These are phyloP conservation scores for Avena atlantica DNA, from an alignment of 176 grass and related monocot genomes.

Conservation along the genomic window DNA sequence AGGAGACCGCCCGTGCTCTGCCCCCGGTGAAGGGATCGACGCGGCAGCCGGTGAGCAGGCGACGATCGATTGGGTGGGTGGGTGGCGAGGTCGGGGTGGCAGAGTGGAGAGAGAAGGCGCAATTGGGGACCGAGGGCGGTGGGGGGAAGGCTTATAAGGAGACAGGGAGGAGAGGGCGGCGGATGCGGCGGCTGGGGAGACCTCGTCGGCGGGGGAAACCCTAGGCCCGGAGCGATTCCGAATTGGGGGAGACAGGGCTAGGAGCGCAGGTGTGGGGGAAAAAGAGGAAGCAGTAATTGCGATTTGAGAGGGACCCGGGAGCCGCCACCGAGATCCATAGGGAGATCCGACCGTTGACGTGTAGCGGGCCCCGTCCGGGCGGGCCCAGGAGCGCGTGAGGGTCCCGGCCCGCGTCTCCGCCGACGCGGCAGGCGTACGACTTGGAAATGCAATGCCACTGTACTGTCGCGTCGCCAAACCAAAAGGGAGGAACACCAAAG, in stretches of 20 bases:
- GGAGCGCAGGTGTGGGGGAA: background rate
- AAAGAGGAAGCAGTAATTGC: background rate
- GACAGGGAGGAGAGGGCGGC: background rate
- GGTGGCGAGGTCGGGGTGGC: background rate
- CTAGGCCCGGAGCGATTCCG: conserved; percentile 23
- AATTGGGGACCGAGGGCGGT: background rate
- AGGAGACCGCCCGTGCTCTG: background rate
- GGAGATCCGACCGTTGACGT: conserved; percentile 40
- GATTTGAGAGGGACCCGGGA: conserved; percentile 31
- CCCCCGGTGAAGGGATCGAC: background rate
- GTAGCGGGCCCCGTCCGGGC: background rate
- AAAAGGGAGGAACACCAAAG: too few species aligned
- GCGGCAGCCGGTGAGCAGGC: background rate
- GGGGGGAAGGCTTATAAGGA: background rate
- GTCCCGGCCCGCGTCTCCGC: background rate
- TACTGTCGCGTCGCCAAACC: too few species aligned
- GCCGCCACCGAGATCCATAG: background rate
- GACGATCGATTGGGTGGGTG: background rate
- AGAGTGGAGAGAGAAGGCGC: background rate
- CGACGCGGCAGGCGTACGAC: background rate
- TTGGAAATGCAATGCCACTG: too few species aligned
- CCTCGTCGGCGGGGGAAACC: conserved; percentile 20
- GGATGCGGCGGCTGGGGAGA: background rate
- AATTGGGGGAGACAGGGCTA: background rate
- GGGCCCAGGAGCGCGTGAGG: background rate